Conservation (phyloP, 2,329 filamentous ascomycete genomes). For the Colletotrichum paranaense region DNA sequence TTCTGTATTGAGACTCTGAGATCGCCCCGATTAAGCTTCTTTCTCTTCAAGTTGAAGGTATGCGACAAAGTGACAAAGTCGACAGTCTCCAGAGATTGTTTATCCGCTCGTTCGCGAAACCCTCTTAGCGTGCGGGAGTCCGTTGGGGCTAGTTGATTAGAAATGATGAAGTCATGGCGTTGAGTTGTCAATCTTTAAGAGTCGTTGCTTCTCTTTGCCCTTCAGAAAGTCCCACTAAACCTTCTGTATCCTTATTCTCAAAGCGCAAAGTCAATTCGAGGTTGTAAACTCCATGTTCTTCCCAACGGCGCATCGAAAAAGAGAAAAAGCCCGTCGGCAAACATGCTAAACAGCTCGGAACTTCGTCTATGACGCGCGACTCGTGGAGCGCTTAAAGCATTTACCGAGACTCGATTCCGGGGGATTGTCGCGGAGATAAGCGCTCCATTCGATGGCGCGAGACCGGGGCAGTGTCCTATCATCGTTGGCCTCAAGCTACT, state of each 20-base stretch:
- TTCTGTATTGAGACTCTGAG: neutral
- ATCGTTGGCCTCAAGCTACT: neutral
- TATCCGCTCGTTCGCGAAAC: neutral
- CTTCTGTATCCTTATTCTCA: neutral
- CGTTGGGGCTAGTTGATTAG: conserved; percentile 16
- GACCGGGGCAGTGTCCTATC: conserved; percentile 25
- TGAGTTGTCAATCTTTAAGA: neutral
- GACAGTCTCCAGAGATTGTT: neutral
- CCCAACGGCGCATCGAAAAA: neutral
- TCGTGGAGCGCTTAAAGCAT: neutral
- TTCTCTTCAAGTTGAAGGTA: neutral
- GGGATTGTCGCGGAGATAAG: conserved; percentile 18
- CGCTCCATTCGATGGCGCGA: conserved; percentile 9
- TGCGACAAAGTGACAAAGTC: neutral
- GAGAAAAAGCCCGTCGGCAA: neutral
- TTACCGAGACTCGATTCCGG: neutral
- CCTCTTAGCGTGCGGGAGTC: conserved; percentile 21
- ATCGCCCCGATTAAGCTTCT: neutral
- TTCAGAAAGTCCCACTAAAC: neutral
- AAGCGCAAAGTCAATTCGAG: neutral
- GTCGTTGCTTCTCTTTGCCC: neutral
- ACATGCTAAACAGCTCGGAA: neutral
- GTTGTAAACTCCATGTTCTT: neutral
- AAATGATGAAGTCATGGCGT: conserved; percentile 16
- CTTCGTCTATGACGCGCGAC: conserved; percentile 7